phyloP scores from a whole-genome alignment of 805 yeast genomes.

The Saccharomycopsis fodiens region DNA sequence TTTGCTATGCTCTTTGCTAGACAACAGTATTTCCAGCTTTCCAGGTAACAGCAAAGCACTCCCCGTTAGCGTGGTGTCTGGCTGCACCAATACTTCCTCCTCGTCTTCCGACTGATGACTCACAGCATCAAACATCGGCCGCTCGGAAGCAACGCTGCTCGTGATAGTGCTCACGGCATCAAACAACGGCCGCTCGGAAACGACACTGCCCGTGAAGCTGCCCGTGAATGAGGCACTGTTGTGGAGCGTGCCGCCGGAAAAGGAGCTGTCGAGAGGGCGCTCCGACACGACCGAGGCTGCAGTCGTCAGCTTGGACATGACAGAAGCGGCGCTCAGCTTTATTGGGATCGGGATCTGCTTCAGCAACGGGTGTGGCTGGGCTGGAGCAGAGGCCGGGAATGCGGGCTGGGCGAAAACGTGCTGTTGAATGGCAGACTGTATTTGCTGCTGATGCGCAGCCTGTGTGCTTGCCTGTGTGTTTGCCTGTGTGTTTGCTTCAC shows the following conservation, averaged over 20 bases:
- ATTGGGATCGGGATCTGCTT: too few species aligned
- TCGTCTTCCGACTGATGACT: constrained; percentile 8
- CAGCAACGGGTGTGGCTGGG: too few species aligned
- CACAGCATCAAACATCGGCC: constrained; percentile 9
- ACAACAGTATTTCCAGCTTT: too few species aligned
- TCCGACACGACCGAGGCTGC: constrained; percentile 4
- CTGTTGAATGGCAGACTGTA: too few species aligned
- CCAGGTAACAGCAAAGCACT: too few species aligned
- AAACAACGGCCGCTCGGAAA: constrained; percentile 15
- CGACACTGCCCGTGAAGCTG: constrained; percentile 15
- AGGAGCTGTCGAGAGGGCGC: constrained; percentile 5
- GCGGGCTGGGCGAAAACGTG: too few species aligned
- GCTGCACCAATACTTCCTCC: constrained; percentile 1
- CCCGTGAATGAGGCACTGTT: constrained; percentile 13
- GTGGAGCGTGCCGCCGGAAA: background rate
- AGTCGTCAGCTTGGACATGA: background rate
- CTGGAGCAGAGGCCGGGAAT: too few species aligned
- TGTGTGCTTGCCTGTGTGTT: too few species aligned
- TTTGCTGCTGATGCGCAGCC: too few species aligned
- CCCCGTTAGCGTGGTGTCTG: too few species aligned
- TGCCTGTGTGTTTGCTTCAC: background rate
- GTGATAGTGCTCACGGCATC: constrained; percentile 12
- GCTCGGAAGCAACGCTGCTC: constrained; percentile 15
- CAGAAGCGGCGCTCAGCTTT: too few species aligned
- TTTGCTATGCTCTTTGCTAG: too few species aligned